phyloP scores from a whole-genome alignment of 202 grass and related monocot species.

The Hordeum pubiflorum region DNA sequence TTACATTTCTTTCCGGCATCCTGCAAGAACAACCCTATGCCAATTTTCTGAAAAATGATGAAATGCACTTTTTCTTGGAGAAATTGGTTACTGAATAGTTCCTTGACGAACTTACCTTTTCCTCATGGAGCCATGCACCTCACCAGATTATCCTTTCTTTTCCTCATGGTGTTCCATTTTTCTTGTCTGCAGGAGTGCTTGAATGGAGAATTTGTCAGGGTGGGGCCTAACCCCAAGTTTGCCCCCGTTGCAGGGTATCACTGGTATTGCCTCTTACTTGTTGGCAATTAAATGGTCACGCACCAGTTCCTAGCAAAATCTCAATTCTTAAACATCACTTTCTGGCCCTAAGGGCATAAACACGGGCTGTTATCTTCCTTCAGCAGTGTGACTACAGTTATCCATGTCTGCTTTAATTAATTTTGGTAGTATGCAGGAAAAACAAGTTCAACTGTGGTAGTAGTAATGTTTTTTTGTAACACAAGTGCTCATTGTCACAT shows the following conservation, averaged over 20 bases:
- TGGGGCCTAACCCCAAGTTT: conserved; percentile 87
- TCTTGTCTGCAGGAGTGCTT: conserved; percentile 57
- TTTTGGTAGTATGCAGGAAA: too few relatives aligned
- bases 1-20: too few relatives aligned
- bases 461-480: not conserved
- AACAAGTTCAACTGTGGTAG: too few relatives aligned
- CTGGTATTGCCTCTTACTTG: conserved; percentile 44
- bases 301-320: not conserved
- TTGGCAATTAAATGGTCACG: not conserved
- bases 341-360: not conserved
- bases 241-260: conserved; percentile 78
- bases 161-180: not conserved
- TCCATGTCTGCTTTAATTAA: too few relatives aligned
- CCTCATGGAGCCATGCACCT: not conserved
- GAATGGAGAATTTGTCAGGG: conserved; percentile 88
- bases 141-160: not conserved
- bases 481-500: not conserved
- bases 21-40: not conserved
- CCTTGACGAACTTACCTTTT: not conserved
- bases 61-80: not conserved
- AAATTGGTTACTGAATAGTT: not conserved
- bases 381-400: not conserved
- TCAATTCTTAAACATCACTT: not conserved
- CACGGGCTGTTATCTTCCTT: not conserved
- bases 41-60: not conserved